Evolutionary conservation across 345 rosid genomes (phyloP).

Genomic region (Boechera retrofracta): DNA sequence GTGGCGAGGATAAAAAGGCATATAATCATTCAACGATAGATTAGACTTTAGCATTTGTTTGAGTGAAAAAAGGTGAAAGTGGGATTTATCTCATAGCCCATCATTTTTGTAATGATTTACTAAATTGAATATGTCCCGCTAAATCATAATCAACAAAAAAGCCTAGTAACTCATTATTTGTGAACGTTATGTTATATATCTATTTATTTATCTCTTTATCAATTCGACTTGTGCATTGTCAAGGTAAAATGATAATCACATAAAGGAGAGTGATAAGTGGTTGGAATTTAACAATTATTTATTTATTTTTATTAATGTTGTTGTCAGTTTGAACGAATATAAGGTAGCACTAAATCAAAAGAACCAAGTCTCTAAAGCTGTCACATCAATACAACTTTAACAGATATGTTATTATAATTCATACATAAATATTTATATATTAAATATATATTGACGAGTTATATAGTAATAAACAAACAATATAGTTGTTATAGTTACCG

Average conservation of each 20-base stretch:
- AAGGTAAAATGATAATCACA: neutral
- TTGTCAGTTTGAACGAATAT: constrained; percentile 28
- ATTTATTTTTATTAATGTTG: neutral
- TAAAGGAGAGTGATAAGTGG: neutral
- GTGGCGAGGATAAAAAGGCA: constrained; percentile 25
- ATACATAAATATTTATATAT: neutral
- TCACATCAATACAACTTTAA: constrained; percentile 36
- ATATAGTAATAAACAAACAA: constrained; percentile 4
- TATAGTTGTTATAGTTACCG: constrained; percentile 22
- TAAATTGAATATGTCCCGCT: constrained; percentile 30
- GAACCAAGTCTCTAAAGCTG: constrained; percentile 33
- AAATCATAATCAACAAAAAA: constrained; percentile 25
- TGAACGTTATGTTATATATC: neutral
- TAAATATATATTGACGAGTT: neutral
- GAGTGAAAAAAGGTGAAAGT: constrained; percentile 45
- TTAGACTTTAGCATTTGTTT: constrained; percentile 39
- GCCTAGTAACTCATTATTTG: neutral
- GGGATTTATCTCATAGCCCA: constrained; percentile 29
- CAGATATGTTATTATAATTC: constrained; percentile 35
- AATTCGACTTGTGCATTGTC: constrained; percentile 6
- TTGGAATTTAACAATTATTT: neutral
- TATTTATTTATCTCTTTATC: neutral
- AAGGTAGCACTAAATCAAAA: constrained; percentile 7
- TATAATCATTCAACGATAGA: constrained; percentile 34
- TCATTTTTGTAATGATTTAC: constrained; percentile 28